Conservation (phyloP, 257 asterid genomes). For the Prunella vulgaris region DNA sequence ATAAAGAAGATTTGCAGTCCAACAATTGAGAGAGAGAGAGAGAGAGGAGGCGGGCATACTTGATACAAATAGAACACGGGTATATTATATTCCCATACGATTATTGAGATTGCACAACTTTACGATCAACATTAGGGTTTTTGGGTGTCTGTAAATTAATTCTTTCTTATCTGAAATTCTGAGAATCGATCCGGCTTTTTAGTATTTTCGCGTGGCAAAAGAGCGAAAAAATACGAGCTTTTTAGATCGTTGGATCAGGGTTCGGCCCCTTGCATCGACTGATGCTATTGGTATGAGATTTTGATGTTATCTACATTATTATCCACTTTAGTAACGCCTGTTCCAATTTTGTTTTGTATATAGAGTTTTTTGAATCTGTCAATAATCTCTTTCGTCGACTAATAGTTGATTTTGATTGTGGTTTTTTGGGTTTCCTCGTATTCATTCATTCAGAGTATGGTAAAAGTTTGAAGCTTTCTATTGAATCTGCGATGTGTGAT, state of each 20-base stretch:
- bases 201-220: slow-evolving; percentile 13
- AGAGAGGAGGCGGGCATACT: neutral
- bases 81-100: neutral
- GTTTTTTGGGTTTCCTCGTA: neutral
- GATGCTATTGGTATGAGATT: slow-evolving; percentile 37
- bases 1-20: neutral
- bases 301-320: neutral
- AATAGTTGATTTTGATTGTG: neutral
- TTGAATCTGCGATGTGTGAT: neutral
- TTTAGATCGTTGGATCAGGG: slow-evolving; percentile 20
- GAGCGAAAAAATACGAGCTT: slow-evolving; percentile 19
- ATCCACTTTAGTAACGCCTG: neutral
- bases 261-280: slow-evolving; percentile 11
- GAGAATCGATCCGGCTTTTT: slow-evolving; percentile 15
- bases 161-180: neutral
- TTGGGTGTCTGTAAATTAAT: neutral
- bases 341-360: neutral
- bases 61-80: neutral
- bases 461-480: neutral
- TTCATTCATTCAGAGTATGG: neutral
- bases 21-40: neutral
- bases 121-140: slow-evolving; percentile 24
- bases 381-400: neutral
- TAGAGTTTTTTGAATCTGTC: slow-evolving; percentile 6
- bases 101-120: neutral